phyloP scores from a whole-genome alignment of 176 grass and related monocot genomes.

The Hsuehochloa calcarea region DNA sequence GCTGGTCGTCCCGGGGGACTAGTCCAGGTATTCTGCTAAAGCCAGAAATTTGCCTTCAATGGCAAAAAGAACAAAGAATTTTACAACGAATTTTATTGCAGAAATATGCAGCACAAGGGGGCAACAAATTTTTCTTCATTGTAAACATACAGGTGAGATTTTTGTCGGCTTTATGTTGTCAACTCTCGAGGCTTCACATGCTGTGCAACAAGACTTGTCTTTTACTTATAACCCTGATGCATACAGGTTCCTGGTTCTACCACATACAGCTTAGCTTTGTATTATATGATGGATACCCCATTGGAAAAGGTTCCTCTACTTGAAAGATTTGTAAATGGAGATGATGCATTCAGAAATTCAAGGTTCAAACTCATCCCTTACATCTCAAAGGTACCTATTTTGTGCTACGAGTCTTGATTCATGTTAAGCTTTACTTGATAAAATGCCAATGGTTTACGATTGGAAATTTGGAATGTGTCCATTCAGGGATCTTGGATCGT shows the following conservation, averaged over 20 bases:
- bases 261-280: conserved; percentile 89
- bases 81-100: conserved; percentile 47
- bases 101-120: conserved; percentile 87
- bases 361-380: conserved; percentile 99
- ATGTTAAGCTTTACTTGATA: conserved; percentile 9
- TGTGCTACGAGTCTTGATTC: neutral
- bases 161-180: neutral
- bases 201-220: neutral
- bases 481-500: conserved; percentile 98
- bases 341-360: conserved; percentile 95
- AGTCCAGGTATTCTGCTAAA: conserved; percentile 74
- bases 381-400: conserved; percentile 79
- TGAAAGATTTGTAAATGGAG: conserved; percentile 87
- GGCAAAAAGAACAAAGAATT: neutral
- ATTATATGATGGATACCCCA: conserved; percentile 94
- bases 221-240: conserved; percentile 28
- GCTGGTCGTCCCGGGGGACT: conserved; percentile 69
- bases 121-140: conserved; percentile 89
- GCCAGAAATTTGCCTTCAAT: neutral
- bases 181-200: neutral
- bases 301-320: conserved; percentile 86
- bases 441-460: neutral
- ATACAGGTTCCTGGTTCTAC: conserved; percentile 88
- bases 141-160: conserved; percentile 87
- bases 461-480: neutral